Conservation (phyloP, 2,329 filamentous ascomycete genomes). For the Xylaria sp. region DNA sequence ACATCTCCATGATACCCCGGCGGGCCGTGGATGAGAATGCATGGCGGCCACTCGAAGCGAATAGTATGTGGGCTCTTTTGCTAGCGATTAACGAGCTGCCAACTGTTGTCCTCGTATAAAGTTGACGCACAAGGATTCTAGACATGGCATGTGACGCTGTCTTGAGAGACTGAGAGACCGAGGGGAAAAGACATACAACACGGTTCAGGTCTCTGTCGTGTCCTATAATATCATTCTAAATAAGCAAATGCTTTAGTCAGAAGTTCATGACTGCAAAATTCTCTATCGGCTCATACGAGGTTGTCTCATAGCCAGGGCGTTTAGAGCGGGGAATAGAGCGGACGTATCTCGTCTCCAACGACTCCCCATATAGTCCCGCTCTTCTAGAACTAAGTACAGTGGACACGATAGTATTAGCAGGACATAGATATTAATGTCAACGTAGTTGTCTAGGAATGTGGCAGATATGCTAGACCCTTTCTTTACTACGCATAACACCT, state of each 20-base stretch:
- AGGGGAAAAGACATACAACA: neutral
- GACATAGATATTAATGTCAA: neutral
- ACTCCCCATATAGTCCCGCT: neutral
- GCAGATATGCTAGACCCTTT: neutral
- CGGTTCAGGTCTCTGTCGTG: neutral
- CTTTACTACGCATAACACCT: neutral
- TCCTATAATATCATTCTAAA: neutral
- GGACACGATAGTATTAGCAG: neutral
- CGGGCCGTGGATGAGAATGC: conserved; percentile 53
- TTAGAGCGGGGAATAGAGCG: conserved; percentile 23
- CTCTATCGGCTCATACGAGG: neutral
- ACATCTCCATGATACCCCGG: conserved; percentile 73
- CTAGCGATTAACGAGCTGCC: neutral
- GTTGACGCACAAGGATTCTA: conserved; percentile 24
- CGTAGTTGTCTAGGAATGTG: neutral
- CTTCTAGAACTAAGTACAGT: neutral
- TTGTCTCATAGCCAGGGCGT: neutral
- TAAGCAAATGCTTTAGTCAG: neutral
- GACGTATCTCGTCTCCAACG: conserved; percentile 25
- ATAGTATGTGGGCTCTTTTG: neutral
- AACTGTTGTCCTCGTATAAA: conserved; percentile 7
- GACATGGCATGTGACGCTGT: conserved; percentile 28
- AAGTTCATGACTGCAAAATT: neutral
- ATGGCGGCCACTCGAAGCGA: conserved; percentile 13
- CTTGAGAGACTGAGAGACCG: neutral